Evolutionary conservation across 2,329 filamentous ascomycete species (phyloP).

Genomic region (Scytalidium sp.): DNA sequence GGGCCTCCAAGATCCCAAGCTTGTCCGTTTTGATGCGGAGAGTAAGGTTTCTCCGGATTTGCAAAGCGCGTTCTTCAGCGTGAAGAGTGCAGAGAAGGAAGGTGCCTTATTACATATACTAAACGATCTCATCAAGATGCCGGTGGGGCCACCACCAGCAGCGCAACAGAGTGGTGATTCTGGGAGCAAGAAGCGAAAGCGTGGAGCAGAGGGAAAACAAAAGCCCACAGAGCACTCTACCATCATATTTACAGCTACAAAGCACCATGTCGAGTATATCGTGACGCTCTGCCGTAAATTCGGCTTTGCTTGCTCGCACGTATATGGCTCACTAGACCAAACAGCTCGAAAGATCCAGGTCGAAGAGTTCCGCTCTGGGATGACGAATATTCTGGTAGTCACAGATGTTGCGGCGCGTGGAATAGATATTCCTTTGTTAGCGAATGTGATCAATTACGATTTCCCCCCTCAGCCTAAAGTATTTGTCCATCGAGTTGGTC

Average conservation of each 20-base stretch:
- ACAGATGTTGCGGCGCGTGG: slow-evolving; percentile 95
- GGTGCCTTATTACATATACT: slow-evolving; percentile 86
- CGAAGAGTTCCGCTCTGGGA: slow-evolving; percentile 80
- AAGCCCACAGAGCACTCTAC: slow-evolving; percentile 88
- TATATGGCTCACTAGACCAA: slow-evolving; percentile 93
- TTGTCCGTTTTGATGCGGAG: slow-evolving; percentile 89
- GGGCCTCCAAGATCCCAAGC: slow-evolving; percentile 85
- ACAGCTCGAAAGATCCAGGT: slow-evolving; percentile 90
- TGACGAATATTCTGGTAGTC: slow-evolving; percentile 87
- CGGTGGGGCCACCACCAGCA: slow-evolving; percentile 60
- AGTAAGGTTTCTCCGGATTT: slow-evolving; percentile 95
- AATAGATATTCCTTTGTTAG: slow-evolving; percentile 94
- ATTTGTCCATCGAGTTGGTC: slow-evolving; percentile 92
- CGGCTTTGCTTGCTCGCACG: slow-evolving; percentile 88
- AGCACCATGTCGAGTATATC: slow-evolving; percentile 96
- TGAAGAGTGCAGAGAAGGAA: slow-evolving; percentile 93
- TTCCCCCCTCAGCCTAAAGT: slow-evolving; percentile 97
- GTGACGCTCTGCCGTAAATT: slow-evolving; percentile 73
- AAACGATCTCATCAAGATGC: slow-evolving; percentile 90
- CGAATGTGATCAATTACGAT: slow-evolving; percentile 98
- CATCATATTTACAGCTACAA: slow-evolving; percentile 91
- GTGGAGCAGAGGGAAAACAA: slow-evolving; percentile 54
- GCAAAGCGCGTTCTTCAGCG: slow-evolving; percentile 90
- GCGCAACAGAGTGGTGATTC: slow-evolving; percentile 27
- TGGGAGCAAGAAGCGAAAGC: slow-evolving; percentile 69